Base-by-base conservation (phyloP, 73 alveolate genomes). In the Paramecium caudatum region DNA sequence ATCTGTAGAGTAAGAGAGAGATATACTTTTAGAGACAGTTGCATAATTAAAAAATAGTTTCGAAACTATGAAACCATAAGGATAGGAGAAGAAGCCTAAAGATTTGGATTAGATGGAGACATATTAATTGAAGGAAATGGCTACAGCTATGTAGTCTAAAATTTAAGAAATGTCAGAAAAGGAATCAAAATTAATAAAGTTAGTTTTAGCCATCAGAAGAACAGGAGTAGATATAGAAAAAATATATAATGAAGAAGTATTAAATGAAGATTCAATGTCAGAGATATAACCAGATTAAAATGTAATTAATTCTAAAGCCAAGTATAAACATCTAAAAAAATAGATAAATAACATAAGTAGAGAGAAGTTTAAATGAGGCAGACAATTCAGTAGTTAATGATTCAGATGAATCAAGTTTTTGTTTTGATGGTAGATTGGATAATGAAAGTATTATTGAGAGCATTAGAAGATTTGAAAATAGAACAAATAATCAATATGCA, bases 361-460 rank as follows among this genome's bases (percentile, higher is more conserved):
- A 68, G 37, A 68, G 36, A 68, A 41, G 69, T 41, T 36, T 74
- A 16, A 33, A 74, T 74, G 88, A 74, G 36, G 88, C 88, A 21
- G 88, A 74, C n/a, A 74, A 74, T 74, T 74, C 88, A 17, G 88
- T 74, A n/a, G 88, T 74, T 1, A 74, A 74, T 74, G 88, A 74
- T 74, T 74, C 88, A 6, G 88, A 74, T 45, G 88, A 74, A 45
- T 41, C 69, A 39, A 74, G 88, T 74, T 74, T 74, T 74, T 74
- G 55, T 34, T 74, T 19, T 43, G 19, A 45, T 19, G 88, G 88
- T 19, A 74, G 88, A 74, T 23, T 41, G 8, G 88, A 74, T 23
- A 47, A 74, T 45, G 88, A 74, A 4, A 74, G 88, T 43, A 45
- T 74, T 16, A 74, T 74, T 5, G 88, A 74, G 19, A 37, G 69